Evolutionary conservation across 768 basidiomycete genomes (phyloP), one percentile per base, ranked within the genome.

Genomic region (Goffeauzyma gilvescens): DNA sequence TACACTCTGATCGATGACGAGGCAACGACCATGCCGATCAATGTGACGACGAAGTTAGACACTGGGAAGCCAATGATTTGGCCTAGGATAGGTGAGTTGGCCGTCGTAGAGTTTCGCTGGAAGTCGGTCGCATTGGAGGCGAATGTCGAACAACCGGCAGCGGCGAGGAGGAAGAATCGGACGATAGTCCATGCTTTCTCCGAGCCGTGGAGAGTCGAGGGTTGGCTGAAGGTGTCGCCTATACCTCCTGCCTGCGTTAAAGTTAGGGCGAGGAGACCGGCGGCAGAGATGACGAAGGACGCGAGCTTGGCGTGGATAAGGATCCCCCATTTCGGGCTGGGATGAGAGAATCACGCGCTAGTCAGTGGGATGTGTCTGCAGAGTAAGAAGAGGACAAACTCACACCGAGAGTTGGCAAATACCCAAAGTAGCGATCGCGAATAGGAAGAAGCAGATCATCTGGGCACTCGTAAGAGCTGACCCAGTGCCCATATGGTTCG

Each of bases 41-140:
- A 32, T 6, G 53, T 49, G 8, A 47, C 48, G 45, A 60, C 42
- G 33, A 56, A 50, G 47, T 59, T 59, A 22, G 50, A 44, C 28
- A 55, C 25, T 0, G 58, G 58, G 38, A 60, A 60, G 2, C 58
- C 58, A 17, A 57, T 15, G 7, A 60, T 31, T 18, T 60, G 54
- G 2, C 58, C 58, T 5, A 55, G 27, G 44, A 60, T 53, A 0
- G 53, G 51, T 26, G 4, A 12, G 31, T 15, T 39, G 13, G 15
- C 21, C n/a, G 17, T 45, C 37, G 25, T 22, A 14, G 26, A 9
- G 26, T 25, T 39, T 18, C 37, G 6, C 20, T 38, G 37, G 12
- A 18, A 38, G 22, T 38, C 37, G 22, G 17, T 38, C 8, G 58
- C 55, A 35, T 60, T 60, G 23, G 31, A 36, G 3, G 54, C 55